phyloP scores from a whole-genome alignment of 371 early-diverging fungal genomes.

The Syncephalastrum racemosum region DNA sequence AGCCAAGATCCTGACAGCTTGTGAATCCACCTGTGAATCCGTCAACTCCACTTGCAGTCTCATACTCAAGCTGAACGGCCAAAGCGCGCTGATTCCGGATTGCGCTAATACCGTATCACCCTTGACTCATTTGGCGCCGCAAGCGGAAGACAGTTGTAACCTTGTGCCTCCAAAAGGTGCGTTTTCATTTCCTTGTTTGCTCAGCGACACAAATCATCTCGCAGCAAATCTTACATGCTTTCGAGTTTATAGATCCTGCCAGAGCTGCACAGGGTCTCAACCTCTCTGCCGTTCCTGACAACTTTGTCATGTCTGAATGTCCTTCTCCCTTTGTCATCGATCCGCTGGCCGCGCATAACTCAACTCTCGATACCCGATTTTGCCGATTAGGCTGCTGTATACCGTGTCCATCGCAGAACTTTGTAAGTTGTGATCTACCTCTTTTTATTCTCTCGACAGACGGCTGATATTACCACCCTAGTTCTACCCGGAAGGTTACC shows the following conservation, averaged over 20 bases:
- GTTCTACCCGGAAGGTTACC: conserved; percentile 49
- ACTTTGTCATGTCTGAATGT: conserved; percentile 31
- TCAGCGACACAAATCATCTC: neutral
- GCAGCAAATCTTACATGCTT: neutral
- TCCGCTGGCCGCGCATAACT: conserved; percentile 22
- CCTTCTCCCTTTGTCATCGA: conserved; percentile 45
- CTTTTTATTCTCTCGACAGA: conserved; percentile 25
- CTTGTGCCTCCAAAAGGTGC: conserved; percentile 24
- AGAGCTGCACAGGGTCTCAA: conserved; percentile 11
- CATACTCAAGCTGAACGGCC: conserved; percentile 34
- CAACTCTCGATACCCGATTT: conserved; percentile 11
- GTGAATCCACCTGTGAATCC: conserved; percentile 50
- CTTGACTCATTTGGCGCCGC: conserved; percentile 28
- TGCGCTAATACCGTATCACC: conserved; percentile 32
- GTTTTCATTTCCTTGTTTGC: neutral
- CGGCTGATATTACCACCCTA: conserved; percentile 17
- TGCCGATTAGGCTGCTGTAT: conserved; percentile 42
- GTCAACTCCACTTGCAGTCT: conserved; percentile 30
- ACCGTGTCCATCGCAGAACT: conserved; percentile 44
- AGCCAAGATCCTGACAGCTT: conserved; percentile 32
- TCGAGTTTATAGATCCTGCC: neutral
- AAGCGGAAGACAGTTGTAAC: conserved; percentile 46
- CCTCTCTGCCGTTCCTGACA: conserved; percentile 28
- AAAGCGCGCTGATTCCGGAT: conserved; percentile 41
- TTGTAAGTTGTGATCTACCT: conserved; percentile 25